phyloP scores from a whole-genome alignment of 176 grass and related monocot genomes.

The Poa pratensis region DNA sequence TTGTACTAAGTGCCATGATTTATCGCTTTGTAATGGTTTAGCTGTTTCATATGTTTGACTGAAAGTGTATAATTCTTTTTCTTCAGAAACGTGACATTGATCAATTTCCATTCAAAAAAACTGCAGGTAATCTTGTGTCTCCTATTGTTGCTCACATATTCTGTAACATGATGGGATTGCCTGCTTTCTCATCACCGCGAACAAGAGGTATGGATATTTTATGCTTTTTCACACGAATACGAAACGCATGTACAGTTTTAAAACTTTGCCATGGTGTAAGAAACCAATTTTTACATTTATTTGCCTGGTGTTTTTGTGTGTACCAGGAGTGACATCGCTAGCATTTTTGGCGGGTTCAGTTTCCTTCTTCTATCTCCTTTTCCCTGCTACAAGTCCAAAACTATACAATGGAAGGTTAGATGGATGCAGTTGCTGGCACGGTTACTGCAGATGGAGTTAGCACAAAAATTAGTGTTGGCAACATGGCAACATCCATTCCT shows the following conservation, averaged over 20 bases:
- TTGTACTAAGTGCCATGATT: background rate
- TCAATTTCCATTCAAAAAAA: conserved; percentile 20
- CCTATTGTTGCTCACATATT: conserved; percentile 86
- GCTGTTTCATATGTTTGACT: conserved; percentile 27
- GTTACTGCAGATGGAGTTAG: conserved; percentile 69
- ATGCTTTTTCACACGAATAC: conserved; percentile 16
- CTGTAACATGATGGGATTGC: conserved; percentile 93
- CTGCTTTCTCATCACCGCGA: conserved; percentile 51
- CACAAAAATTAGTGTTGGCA: conserved; percentile 20
- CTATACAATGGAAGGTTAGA: conserved; percentile 60
- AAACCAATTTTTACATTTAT: conserved; percentile 15
- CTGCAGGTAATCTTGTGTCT: conserved; percentile 66
- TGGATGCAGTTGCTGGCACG: conserved; percentile 81
- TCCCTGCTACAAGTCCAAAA: conserved; percentile 65
- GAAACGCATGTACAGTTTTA: background rate
- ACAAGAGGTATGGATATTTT: conserved; percentile 59
- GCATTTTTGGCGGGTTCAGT: conserved; percentile 65
- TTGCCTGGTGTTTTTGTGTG: conserved; percentile 14
- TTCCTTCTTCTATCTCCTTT: conserved; percentile 72
- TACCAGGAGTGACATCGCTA: conserved; percentile 62
- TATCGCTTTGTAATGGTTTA: conserved; percentile 9
- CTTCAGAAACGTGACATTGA: conserved; percentile 24
- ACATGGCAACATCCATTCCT: background rate
- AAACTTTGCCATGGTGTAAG: background rate
- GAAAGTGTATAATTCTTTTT: conserved; percentile 27